Evolutionary conservation across 2,329 filamentous ascomycete species (phyloP).

Genomic region (Botryosphaeria dothidea): DNA sequence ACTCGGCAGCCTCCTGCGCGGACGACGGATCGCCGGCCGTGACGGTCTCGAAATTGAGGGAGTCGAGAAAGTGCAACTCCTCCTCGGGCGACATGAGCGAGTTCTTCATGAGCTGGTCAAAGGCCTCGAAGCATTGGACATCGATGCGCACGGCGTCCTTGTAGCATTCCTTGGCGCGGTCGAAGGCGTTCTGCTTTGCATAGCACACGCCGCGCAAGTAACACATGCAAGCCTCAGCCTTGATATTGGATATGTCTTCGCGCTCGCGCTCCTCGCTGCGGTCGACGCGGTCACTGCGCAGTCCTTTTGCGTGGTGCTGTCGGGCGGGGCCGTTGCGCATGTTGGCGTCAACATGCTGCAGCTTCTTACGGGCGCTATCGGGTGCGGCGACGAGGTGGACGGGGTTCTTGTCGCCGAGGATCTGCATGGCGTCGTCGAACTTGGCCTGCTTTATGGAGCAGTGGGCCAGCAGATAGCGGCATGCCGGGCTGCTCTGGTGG

Average conservation of each 20-base stretch:
- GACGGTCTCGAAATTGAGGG: slow-evolving; percentile 86
- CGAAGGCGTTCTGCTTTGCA: slow-evolving; percentile 95
- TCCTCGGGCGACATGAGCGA: slow-evolving; percentile 85
- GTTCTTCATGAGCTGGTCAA: slow-evolving; percentile 97
- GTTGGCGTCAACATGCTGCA: slow-evolving; percentile 64
- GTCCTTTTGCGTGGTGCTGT: slow-evolving; percentile 42
- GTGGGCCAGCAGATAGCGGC: slow-evolving; percentile 88
- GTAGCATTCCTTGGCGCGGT: slow-evolving; percentile 96
- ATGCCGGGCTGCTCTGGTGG: slow-evolving; percentile 77
- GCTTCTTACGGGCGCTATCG: slow-evolving; percentile 67
- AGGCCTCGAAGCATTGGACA: slow-evolving; percentile 97
- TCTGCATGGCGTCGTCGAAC: slow-evolving; percentile 81
- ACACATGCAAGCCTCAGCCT: slow-evolving; percentile 96
- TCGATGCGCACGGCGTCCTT: slow-evolving; percentile 96
- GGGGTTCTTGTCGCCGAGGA: slow-evolving; percentile 93
- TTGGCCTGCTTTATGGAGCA: slow-evolving; percentile 91
- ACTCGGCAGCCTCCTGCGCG: slow-evolving; percentile 83
- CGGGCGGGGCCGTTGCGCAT: slow-evolving; percentile 39
- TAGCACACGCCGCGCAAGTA: slow-evolving; percentile 92
- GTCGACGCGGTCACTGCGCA: slow-evolving; percentile 55
- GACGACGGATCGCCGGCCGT: slow-evolving; percentile 64
- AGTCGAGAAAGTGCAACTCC: slow-evolving; percentile 86
- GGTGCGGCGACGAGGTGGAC: slow-evolving; percentile 75
- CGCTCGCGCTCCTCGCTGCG: slow-evolving; percentile 63
- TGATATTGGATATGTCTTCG: slow-evolving; percentile 73